Evolutionary conservation across 306 rosid species (phyloP), one percentile per base, ranked within the genome.

Genomic region (Casuarina equisetifolia): DNA sequence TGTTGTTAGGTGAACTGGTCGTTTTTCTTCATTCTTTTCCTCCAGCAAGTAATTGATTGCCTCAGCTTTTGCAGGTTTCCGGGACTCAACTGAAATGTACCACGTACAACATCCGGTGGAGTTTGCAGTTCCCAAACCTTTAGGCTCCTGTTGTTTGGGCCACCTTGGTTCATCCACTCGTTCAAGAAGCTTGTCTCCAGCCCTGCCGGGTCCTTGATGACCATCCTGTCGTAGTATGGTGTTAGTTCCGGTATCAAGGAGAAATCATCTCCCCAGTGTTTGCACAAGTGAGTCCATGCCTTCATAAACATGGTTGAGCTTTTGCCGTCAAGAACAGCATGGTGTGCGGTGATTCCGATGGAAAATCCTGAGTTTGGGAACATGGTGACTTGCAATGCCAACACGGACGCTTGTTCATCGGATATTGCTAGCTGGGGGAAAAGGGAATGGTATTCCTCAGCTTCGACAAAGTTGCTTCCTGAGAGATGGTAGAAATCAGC

Each of bases 321-420:
- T 71, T 78, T 74, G 8, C 93, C 93, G 64, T 89, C 96, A 5
- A 91, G 45, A 38, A 81, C 82, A 0, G 84, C 88, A 10, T 89
- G 89, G 83, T 89, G 90, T 11, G 75, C 25, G 35, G 76, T 42
- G 78, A 83, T 66, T 2, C 91, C 96, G 3, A 89, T 81, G 35
- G 74, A 45, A 55, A 91, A 86, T 0, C 93, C 96, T 10, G 38
- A 50, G 50, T 78, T 72, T 5, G 86, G 86, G 32, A 91, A 89
- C 9, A 79, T 67, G 4, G 93, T 87, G 32, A 91, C 61, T 42
- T 89, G 93, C 39, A 91, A 51, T 3, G 93, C 68, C 39, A 89
- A 0, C 32, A 67, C 78, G 13, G 89, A 54, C 6, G 91, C 82
- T 5, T 0, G 3, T 11, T 82, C 59, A 11, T 80, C 77, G 0